A percentile compares a stretch with the other conserved stretches of the same genome.
Evolutionary conservation across 1,284 basidiomycete genomes (phyloP).

Genomic region (Trichosporon inkin): DNA sequence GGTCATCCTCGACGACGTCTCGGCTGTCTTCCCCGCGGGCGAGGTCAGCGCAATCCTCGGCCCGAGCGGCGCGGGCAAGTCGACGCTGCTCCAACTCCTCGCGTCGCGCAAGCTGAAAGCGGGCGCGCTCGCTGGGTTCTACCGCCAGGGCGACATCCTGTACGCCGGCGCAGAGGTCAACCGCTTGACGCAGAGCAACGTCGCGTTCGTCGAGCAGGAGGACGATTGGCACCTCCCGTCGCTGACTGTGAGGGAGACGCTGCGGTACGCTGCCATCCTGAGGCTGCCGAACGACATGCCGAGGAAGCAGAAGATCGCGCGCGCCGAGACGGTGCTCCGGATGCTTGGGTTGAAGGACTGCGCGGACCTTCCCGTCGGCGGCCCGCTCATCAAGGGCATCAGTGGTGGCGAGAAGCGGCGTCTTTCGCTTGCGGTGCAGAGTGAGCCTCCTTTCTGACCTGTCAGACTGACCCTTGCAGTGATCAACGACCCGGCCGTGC

Average conservation of each 20-base stretch:
- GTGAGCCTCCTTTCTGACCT: slow-evolving; percentile 17
- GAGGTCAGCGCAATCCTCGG: slow-evolving; percentile 54
- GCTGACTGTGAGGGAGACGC: slow-evolving; percentile 51
- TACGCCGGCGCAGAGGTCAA: slow-evolving; percentile 45
- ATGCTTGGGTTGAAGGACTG: slow-evolving; percentile 57
- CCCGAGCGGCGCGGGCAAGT: slow-evolving; percentile 52
- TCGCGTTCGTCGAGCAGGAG: slow-evolving; percentile 57
- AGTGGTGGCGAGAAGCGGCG: slow-evolving; percentile 58
- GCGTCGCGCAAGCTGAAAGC: slow-evolving; percentile 49
- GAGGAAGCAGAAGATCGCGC: slow-evolving; percentile 49
- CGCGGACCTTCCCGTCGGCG: slow-evolving; percentile 57
- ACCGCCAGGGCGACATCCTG: slow-evolving; percentile 40
- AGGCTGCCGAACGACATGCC: slow-evolving; percentile 53
- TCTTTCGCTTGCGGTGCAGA: slow-evolving; percentile 56
- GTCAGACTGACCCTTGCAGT: slow-evolving; percentile 24
- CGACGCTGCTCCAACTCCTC: slow-evolving; percentile 54
- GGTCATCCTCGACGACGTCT: slow-evolving; percentile 52
- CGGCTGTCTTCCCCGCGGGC: slow-evolving; percentile 51
- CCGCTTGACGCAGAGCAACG: slow-evolving; percentile 40
- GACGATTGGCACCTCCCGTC: slow-evolving; percentile 55
- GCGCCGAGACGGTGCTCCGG: slow-evolving; percentile 54
- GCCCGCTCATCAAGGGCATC: slow-evolving; percentile 55
- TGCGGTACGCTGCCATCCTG: slow-evolving; percentile 55
- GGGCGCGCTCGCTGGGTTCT: slow-evolving; percentile 46
- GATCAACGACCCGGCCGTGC: slow-evolving; percentile 53